Percentiles rank a stretch among this genome's conserved stretches.
Conservation (phyloP, 345 rosid species). For the Populus tremula region DNA sequence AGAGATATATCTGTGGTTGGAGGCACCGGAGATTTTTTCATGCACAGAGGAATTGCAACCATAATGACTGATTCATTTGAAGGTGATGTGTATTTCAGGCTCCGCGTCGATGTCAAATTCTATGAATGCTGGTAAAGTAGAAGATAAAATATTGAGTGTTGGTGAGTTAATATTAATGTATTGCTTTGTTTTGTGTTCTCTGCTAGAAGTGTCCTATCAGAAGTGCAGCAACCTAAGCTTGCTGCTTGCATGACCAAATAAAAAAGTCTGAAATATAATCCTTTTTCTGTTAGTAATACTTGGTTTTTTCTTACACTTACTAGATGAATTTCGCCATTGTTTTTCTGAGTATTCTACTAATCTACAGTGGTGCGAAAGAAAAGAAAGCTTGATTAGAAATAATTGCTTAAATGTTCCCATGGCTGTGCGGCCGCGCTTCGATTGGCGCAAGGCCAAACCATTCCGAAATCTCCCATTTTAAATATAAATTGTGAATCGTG, state of each 20-base stretch:
- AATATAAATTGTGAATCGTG: not conserved
- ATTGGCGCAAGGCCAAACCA: not conserved
- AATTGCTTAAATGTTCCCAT: not conserved
- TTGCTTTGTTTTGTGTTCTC: not conserved
- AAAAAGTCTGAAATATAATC: not conserved
- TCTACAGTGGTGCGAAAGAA: not conserved
- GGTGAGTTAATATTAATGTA: not conserved
- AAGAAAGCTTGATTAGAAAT: not conserved
- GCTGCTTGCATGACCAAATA: not conserved
- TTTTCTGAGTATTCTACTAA: not conserved
- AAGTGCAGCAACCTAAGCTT: not conserved
- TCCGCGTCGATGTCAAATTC: constrained; percentile 39
- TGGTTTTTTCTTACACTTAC: no score
- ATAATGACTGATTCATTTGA: constrained; percentile 43
- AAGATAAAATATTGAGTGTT: not conserved
- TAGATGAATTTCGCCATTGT: no score
- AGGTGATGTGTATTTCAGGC: constrained; percentile 43
- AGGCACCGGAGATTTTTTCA: constrained; percentile 53
- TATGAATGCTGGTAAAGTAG: constrained; percentile 44
- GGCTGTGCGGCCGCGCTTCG: not conserved
- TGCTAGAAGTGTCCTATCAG: not conserved
- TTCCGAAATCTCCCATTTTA: not conserved
- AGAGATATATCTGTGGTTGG: constrained; percentile 49
- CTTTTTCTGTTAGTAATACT: not conserved
- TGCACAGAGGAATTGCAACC: constrained; percentile 51